A percentile compares a stretch with the other conserved stretches of the same genome.
Evolutionary conservation across 2,329 filamentous ascomycete genomes (phyloP).

Genomic region (Talaromyces sp.): DNA sequence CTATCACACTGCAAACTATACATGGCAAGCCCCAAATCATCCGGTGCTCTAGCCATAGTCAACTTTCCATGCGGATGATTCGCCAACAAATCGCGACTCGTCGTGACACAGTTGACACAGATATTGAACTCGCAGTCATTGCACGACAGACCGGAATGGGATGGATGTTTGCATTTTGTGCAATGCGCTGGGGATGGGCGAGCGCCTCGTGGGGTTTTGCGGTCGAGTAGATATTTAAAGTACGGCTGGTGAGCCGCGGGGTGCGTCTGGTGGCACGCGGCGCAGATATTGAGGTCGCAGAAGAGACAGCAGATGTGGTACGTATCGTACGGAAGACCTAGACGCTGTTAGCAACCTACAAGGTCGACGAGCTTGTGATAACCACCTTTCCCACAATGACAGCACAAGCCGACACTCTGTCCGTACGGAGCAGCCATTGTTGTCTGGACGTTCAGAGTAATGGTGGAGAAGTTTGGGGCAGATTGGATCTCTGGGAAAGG

Average conservation of each 20-base stretch:
- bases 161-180: conserved; percentile 16
- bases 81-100: conserved; percentile 9
- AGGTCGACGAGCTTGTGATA: background rate
- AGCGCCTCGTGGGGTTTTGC: conserved; percentile 11
- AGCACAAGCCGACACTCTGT: conserved; percentile 13
- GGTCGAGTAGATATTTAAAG: conserved; percentile 16
- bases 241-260: conserved; percentile 16
- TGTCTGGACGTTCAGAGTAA: conserved; percentile 4
- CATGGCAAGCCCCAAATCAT: conserved; percentile 12
- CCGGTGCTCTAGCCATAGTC: conserved; percentile 12
- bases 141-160: conserved; percentile 13
- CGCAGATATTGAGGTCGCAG: conserved; percentile 17
- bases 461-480: background rate
- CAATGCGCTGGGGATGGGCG: conserved; percentile 6
- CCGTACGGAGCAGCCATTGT: background rate
- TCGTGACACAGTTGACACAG: conserved; percentile 15
- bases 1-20: conserved; percentile 14
- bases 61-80: conserved; percentile 16
- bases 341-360: too few species aligned
- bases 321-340: conserved; percentile 16
- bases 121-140: conserved; percentile 16
- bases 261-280: conserved; percentile 12
- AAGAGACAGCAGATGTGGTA: conserved; percentile 17
- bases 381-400: conserved; percentile 16
- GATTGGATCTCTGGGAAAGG: conserved; percentile 2